Conservation (phyloP, 108 stramenopile genomes). For the Cyclotella atomus region DNA sequence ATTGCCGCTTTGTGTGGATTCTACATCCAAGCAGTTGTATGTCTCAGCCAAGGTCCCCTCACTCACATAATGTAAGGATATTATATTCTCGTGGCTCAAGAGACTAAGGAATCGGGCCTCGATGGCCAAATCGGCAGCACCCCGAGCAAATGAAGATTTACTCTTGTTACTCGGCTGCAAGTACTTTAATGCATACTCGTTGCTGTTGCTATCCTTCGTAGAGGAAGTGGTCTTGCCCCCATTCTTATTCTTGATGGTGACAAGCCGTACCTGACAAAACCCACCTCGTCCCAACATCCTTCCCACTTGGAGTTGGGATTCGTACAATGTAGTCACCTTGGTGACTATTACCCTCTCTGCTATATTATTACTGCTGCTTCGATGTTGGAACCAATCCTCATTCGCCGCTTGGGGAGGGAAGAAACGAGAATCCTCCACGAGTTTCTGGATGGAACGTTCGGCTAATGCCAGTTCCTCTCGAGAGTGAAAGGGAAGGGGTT, state of each 20-base stretch:
- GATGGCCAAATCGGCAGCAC: slow-evolving; percentile 73
- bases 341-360: neutral
- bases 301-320: slow-evolving; percentile 3
- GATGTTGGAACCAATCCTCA: slow-evolving; percentile 29
- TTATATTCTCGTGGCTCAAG: slow-evolving; percentile 71
- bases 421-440: slow-evolving; percentile 28
- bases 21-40: slow-evolving; percentile 44
- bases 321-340: slow-evolving; percentile 8
- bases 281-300: slow-evolving; percentile 9
- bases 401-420: slow-evolving; percentile 19
- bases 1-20: no score
- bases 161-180: slow-evolving; percentile 53
- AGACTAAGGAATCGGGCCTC: slow-evolving; percentile 66
- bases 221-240: no score
- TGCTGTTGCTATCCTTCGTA: neutral
- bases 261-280: slow-evolving; percentile 8
- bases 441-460: slow-evolving; percentile 4
- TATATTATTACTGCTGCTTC: neutral
- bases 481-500: slow-evolving; percentile 26
- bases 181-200: slow-evolving; percentile 21
- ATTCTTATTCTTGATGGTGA: neutral
- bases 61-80: slow-evolving; percentile 62
- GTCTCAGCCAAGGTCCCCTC: slow-evolving; percentile 49
- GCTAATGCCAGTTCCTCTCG: slow-evolving; percentile 28
- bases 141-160: slow-evolving; percentile 63